phyloP scores from a whole-genome alignment of 768 basidiomycete genomes.

The Bullera alba region DNA sequence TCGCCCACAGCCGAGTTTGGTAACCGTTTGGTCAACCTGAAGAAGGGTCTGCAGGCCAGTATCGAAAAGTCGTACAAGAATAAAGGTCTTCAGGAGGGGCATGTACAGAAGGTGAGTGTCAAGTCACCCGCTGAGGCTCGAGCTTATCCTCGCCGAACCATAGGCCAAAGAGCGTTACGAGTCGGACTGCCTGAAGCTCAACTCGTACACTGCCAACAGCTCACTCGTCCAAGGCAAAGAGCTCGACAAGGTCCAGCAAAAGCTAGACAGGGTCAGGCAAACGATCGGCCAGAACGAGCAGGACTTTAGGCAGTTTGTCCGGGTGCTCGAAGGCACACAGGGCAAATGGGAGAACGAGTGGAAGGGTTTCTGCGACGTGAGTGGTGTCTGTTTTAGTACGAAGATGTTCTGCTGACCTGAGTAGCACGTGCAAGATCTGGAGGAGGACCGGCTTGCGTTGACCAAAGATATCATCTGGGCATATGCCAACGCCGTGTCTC shows the following conservation, averaged over 20 bases:
- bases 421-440: constrained; percentile 78
- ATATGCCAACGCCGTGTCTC: constrained; percentile 92
- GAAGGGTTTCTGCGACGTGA: constrained; percentile 81
- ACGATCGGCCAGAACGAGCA: constrained; percentile 85
- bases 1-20: constrained; percentile 28
- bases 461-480: constrained; percentile 94
- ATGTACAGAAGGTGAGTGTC: constrained; percentile 61
- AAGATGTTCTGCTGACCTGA: background rate
- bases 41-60: constrained; percentile 53
- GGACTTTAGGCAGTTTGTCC: constrained; percentile 82
- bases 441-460: constrained; percentile 89
- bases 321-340: constrained; percentile 67
- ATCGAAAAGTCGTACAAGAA: constrained; percentile 88
- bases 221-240: constrained; percentile 88
- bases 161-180: constrained; percentile 87
- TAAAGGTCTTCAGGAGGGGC: constrained; percentile 76
- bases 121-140: background rate
- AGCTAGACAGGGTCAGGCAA: constrained; percentile 79
- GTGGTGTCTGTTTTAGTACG: constrained; percentile 1
- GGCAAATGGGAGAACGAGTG: constrained; percentile 87
- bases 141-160: background rate
- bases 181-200: constrained; percentile 83
- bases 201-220: constrained; percentile 84
- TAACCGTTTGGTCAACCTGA: constrained; percentile 29
- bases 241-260: constrained; percentile 77